A percentile compares a stretch with the other conserved stretches of the same genome.
Evolutionary conservation across 345 rosid species (phyloP).

Genomic region (Kandelia obovata): DNA sequence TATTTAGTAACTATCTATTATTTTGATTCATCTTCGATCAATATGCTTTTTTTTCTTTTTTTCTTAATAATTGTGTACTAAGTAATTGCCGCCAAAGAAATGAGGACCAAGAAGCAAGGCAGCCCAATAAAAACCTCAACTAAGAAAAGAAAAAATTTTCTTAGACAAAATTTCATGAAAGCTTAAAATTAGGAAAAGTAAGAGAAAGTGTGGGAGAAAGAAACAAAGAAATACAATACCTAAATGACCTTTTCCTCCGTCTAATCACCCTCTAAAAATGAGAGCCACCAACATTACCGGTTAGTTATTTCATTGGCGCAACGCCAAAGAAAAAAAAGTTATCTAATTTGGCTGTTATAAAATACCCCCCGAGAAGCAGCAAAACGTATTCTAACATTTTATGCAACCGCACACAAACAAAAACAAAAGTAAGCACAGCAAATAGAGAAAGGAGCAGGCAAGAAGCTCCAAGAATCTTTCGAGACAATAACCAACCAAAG

Average conservation of each 20-base stretch:
- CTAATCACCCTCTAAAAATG: slow-evolving; percentile 35
- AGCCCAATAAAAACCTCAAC: neutral
- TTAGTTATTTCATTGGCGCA: slow-evolving; percentile 15
- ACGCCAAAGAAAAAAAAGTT: neutral
- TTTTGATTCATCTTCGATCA: too few species aligned
- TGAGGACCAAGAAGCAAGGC: neutral
- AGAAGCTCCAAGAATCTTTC: neutral
- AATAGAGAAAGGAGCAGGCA: neutral
- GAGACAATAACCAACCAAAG: neutral
- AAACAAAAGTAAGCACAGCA: too few species aligned
- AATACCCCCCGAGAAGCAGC: slow-evolving; percentile 25
- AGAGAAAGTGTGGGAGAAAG: too few species aligned
- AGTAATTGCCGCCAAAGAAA: too few species aligned
- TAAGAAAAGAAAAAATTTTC: too few species aligned
- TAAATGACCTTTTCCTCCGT: slow-evolving; percentile 33
- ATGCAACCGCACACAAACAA: slow-evolving; percentile 23
- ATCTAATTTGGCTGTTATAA: slow-evolving; percentile 14
- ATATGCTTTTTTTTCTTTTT: too few species aligned
- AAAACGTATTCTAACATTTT: slow-evolving; percentile 47
- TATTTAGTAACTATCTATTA: too few species aligned
- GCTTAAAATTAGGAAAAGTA: neutral
- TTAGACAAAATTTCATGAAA: neutral
- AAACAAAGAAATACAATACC: slow-evolving; percentile 17
- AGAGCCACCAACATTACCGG: slow-evolving; percentile 39
- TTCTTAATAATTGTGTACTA: too few species aligned